Conservation (phyloP, 345 rosid species). For the Ailanthus altissimus region DNA sequence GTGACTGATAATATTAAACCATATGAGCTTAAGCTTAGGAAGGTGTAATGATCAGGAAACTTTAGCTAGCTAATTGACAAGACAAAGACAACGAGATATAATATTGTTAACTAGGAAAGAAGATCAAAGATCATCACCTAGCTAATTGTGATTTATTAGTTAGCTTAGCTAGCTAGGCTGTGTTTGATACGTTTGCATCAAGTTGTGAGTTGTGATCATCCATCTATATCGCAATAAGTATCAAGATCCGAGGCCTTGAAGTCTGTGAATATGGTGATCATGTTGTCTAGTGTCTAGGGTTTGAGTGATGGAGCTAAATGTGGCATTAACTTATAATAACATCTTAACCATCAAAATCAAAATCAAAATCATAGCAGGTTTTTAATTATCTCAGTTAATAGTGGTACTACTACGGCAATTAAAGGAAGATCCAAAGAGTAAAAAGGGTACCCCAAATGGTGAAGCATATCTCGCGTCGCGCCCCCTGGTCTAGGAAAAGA, state of each 20-base stretch:
- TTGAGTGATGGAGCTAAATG: conserved; percentile 20
- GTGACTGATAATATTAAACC: too few species aligned
- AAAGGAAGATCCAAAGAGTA: background rate
- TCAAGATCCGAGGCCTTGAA: background rate
- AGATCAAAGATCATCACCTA: too few species aligned
- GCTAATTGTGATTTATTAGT: too few species aligned
- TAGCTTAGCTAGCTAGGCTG: background rate
- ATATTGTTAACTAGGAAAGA: too few species aligned
- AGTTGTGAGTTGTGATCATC: background rate
- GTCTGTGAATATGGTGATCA: conserved; percentile 1
- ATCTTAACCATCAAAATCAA: conserved; percentile 29
- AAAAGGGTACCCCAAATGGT: background rate
- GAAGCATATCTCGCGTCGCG: background rate
- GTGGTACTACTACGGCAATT: background rate
- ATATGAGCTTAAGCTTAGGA: conserved; percentile 8
- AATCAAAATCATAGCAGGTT: background rate
- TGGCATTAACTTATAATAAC: conserved; percentile 10
- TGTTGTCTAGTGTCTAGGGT: background rate
- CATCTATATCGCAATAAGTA: conserved; percentile 1
- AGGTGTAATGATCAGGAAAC: conserved; percentile 10
- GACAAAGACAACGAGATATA: too few species aligned
- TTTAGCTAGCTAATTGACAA: too few species aligned
- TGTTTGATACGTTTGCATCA: conserved; percentile 4
- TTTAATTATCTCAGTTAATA: background rate
- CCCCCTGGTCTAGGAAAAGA: background rate